Evolutionary conservation across 2,329 filamentous ascomycete genomes (phyloP).

Genomic region (Orbilia quercus): DNA sequence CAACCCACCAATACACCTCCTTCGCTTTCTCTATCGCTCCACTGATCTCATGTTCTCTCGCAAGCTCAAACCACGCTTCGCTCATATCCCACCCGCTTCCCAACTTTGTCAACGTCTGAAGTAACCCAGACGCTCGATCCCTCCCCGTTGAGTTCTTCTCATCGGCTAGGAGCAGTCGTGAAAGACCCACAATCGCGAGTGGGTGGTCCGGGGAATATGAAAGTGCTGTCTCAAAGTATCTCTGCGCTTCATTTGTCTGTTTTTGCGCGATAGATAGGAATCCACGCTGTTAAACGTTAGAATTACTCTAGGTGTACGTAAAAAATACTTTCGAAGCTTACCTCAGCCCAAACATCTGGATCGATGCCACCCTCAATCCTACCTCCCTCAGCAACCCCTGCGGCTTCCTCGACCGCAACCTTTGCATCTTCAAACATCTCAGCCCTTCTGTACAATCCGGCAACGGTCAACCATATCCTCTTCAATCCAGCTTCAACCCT

Average conservation of each 20-base stretch:
- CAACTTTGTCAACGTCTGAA: slow-evolving; percentile 84
- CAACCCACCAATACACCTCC: slow-evolving; percentile 96
- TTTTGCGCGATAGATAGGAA: slow-evolving; percentile 73
- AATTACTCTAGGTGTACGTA: slow-evolving; percentile 57
- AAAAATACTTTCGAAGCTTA: slow-evolving; percentile 67
- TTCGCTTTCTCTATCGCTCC: slow-evolving; percentile 88
- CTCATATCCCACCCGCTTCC: slow-evolving; percentile 89
- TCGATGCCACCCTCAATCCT: slow-evolving; percentile 50
- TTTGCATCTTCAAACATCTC: slow-evolving; percentile 81
- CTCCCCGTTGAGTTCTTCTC: slow-evolving; percentile 75
- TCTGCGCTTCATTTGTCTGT: slow-evolving; percentile 75
- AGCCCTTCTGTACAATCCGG: slow-evolving; percentile 85
- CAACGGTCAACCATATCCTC: slow-evolving; percentile 89
- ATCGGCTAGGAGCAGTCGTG: slow-evolving; percentile 76
- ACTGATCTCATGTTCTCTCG: slow-evolving; percentile 86
- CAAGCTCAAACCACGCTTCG: slow-evolving; percentile 92
- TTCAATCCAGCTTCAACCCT: slow-evolving; percentile 70
- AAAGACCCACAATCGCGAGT: slow-evolving; percentile 81
- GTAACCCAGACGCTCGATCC: slow-evolving; percentile 85
- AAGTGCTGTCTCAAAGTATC: slow-evolving; percentile 83
- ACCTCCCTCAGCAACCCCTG: slow-evolving; percentile 80
- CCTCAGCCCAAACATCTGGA: slow-evolving; percentile 80
- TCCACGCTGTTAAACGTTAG: slow-evolving; percentile 70
- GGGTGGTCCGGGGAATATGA: slow-evolving; percentile 83
- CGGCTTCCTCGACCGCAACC: slow-evolving; percentile 83